Evolutionary conservation across 306 rosid species (phyloP).

Genomic region (Malus sieversii): DNA sequence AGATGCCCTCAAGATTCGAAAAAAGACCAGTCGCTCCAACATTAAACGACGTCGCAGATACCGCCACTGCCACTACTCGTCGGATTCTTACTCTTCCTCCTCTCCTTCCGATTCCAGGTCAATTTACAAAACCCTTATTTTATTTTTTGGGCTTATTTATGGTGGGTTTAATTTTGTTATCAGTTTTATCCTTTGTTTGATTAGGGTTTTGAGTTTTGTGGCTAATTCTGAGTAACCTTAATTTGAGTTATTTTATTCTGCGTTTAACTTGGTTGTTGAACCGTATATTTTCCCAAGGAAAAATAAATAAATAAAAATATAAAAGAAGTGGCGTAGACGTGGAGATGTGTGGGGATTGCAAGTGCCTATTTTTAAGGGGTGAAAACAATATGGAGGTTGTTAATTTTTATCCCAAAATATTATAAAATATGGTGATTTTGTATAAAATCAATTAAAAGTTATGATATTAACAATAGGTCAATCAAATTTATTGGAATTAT

Average conservation of each 20-base stretch:
- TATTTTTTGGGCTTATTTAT: neutral
- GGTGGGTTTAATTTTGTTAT: neutral
- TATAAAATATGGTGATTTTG: too few species aligned
- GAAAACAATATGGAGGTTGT: too few species aligned
- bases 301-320: too few species aligned
- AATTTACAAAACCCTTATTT: neutral
- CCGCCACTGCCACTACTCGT: constrained; percentile 43
- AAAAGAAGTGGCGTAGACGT: too few species aligned
- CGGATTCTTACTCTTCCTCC: constrained; percentile 45
- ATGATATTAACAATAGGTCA: too few species aligned
- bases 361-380: too few species aligned
- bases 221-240: neutral
- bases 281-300: too few species aligned
- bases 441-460: too few species aligned
- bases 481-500: too few species aligned
- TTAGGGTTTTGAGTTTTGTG: neutral
- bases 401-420: too few species aligned
- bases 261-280: neutral
- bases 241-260: neutral
- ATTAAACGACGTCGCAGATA: constrained; percentile 68
- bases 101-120: constrained; percentile 65
- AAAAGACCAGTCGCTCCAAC: constrained; percentile 52
- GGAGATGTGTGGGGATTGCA: too few species aligned
- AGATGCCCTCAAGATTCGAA: constrained; percentile 58
- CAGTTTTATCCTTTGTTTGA: neutral